Evolutionary conservation across 306 rosid species (phyloP), one percentile per base, ranked within the genome.

Genomic region (Dryas alaskensis): DNA sequence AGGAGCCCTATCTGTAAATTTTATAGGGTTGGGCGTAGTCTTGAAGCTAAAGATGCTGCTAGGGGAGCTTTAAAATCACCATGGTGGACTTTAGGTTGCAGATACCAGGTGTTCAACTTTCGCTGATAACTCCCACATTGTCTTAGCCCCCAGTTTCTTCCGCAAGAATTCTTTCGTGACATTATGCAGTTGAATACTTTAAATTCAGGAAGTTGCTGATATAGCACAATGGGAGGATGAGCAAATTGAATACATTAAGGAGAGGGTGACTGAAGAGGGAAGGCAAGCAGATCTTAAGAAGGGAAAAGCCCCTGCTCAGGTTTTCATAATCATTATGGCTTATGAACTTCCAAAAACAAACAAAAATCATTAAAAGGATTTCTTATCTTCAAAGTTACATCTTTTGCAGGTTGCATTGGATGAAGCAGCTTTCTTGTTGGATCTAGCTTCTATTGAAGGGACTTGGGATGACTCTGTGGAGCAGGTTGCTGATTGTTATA

Each of bases 41-140:
- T 49, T 62, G 98, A 94, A 91, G 94, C 97, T 63, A 94, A 88
- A 81, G 97, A 94, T 73, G 98, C 97, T 67, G 97, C 96, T 46
- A 84, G 96, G 78, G 97, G 92, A 31, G 97, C 98, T 74, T 81
- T 93, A 81, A 91, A 88, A 72, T 89, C 97, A 68, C 96, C 96
- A 39, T 89, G 98, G 97, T 94, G 98, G 97, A 94, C 98, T 67
- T 81, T 94, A n/a, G 96, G 97, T 47, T 94, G 97, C 81, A 84
- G 73, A 70, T 91, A 93, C 73, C 72, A 82, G 83, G 98, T 88
- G 79, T 70, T 55, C 68, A 53, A 65, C 43, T 39, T 73, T 42
- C 9, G 12, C 61, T 79, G 37, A 40, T 69, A 27, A 39, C 74
- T 79, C 68, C 60, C n/a, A 5, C 69, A 46, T 43, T 71, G 76